These are phyloP conservation scores for Cucumis sativus DNA, from an alignment of 306 rosid species.

Conservation along the genomic window Cucumber_9930_V3 NC_026659.2:26005001-26005500, in stretches of 20 bases:
- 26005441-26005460: too few relatives aligned
- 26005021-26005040: conserved; percentile 55
- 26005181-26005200: not conserved
- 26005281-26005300: not conserved
- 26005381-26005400: too few relatives aligned
- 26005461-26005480: too few relatives aligned
- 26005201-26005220: not conserved
- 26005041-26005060: conserved; percentile 36
- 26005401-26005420: too few relatives aligned
- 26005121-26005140: not conserved
- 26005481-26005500: too few relatives aligned
- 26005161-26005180: not conserved
- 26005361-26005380: too few relatives aligned
- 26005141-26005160: not conserved
- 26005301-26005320: too few relatives aligned
- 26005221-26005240: not conserved
- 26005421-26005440: too few relatives aligned
- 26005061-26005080: conserved; percentile 32
- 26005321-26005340: too few relatives aligned
- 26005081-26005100: conserved; percentile 26
- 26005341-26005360: too few relatives aligned
- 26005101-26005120: conserved; percentile 48
- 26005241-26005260: not conserved
- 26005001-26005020: conserved; percentile 70
- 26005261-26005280: too few relatives aligned